These are phyloP conservation scores for Hymenoscyphus infarciens DNA, from an alignment of 2,329 filamentous ascomycete genomes.

Conservation along the genomic window DNA sequence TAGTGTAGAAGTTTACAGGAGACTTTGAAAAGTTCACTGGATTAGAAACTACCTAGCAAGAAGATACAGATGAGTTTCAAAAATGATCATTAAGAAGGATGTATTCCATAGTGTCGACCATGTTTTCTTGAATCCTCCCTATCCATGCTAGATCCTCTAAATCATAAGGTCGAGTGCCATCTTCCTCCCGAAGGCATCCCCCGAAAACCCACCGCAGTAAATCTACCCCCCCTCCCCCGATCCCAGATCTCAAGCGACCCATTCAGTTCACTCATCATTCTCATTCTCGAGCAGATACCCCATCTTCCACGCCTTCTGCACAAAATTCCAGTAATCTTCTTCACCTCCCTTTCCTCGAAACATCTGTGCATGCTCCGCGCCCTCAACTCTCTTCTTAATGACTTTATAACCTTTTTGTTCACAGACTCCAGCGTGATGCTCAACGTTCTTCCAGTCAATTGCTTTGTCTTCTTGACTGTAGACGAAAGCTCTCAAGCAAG, in stretches of 20 bases:
- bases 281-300: neutral
- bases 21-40: too few relatives aligned
- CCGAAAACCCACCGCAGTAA: too few relatives aligned
- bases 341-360: slow-evolving; percentile 29
- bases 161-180: neutral
- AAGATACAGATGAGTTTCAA: too few relatives aligned
- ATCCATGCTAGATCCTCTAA: neutral
- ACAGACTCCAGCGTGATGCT: slow-evolving; percentile 21
- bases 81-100: neutral
- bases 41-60: too few relatives aligned
- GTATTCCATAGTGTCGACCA: neutral
- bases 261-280: neutral
- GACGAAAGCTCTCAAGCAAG: slow-evolving; percentile 24
- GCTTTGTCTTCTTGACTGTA: slow-evolving; percentile 31
- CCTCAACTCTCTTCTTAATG: slow-evolving; percentile 23
- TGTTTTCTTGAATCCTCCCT: neutral
- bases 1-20: too few relatives aligned
- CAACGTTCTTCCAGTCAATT: slow-evolving; percentile 28
- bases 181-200: too few relatives aligned
- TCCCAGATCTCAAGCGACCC: too few relatives aligned
- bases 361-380: slow-evolving; percentile 28
- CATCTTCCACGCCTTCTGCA: slow-evolving; percentile 24
- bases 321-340: slow-evolving; percentile 28
- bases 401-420: slow-evolving; percentile 25
- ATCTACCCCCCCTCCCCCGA: too few relatives aligned